Evolutionary conservation across 2,329 filamentous ascomycete genomes (phyloP).

Genomic region (Cladosporium velox): DNA sequence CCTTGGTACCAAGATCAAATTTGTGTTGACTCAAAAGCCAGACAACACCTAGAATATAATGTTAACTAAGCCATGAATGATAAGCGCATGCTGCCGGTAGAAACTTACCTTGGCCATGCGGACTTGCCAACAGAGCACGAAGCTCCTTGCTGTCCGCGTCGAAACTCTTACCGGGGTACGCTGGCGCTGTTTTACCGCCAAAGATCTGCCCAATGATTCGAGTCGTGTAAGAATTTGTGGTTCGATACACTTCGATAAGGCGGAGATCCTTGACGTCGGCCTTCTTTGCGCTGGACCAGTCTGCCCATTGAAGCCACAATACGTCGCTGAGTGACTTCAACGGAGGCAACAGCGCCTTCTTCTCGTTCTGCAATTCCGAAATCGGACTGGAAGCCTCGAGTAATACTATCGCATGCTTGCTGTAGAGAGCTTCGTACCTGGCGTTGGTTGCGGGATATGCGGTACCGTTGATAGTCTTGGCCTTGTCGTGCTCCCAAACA

Average conservation of each 20-base stretch:
- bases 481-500: constrained; percentile 4
- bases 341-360: not conserved
- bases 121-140: constrained; percentile 23
- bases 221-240: not conserved
- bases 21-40: constrained; percentile 25
- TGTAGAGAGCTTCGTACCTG: constrained; percentile 1
- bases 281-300: not conserved
- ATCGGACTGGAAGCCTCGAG: not conserved
- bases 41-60: constrained; percentile 2
- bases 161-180: constrained; percentile 7
- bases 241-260: not conserved
- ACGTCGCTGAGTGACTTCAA: constrained; percentile 2
- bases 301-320: constrained; percentile 6
- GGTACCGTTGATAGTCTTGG: not conserved
- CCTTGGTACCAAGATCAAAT: constrained; percentile 21
- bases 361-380: not conserved
- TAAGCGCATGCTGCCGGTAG: not conserved
- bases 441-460: constrained; percentile 3
- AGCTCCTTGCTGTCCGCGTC: constrained; percentile 14
- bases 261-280: not conserved
- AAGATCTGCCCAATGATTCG: not conserved
- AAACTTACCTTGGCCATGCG: constrained; percentile 19
- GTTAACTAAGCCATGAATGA: not conserved
- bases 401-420: not conserved
- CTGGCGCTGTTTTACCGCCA: not conserved